A percentile compares a stretch with the other conserved stretches of the same genome.
These are phyloP conservation scores for Yarrowia sp. DNA, from an alignment of 805 yeast genomes.

Conservation along the genomic window DNA sequence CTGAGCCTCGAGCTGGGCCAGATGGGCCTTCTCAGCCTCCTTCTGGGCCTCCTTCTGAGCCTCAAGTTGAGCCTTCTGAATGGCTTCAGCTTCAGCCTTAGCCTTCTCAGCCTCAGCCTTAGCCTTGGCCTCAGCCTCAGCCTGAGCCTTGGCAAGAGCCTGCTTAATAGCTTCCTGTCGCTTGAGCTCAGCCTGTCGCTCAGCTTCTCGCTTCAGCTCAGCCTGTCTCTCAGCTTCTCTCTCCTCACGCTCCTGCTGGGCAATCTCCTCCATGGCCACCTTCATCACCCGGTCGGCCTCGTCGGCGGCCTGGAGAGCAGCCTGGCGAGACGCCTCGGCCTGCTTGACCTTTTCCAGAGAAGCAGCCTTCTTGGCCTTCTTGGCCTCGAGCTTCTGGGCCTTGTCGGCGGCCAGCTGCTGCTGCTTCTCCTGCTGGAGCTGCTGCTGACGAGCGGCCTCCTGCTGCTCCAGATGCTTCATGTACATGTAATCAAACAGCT, in stretches of 20 bases:
- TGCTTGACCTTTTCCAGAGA: conserved; percentile 21
- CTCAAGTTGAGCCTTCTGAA: conserved; percentile 1
- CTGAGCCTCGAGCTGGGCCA: not conserved
- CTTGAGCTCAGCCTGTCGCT: conserved; percentile 1
- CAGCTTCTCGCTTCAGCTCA: not conserved
- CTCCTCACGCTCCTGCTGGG: not conserved
- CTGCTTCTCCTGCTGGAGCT: not conserved
- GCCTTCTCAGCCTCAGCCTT: not conserved
- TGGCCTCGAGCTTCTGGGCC: not conserved
- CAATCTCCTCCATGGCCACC: conserved; percentile 15
- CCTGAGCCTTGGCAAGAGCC: not conserved
- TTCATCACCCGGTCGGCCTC: conserved; percentile 12
- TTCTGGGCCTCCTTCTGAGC: not conserved
- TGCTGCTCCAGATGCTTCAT: conserved; percentile 16
- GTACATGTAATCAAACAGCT: conserved; percentile 17
- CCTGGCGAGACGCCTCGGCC: conserved; percentile 9
- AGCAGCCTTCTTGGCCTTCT: not conserved
- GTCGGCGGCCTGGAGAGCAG: conserved; percentile 8
- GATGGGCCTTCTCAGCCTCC: conserved; percentile 11
- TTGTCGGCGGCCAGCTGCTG: not conserved
- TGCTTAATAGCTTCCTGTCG: not conserved
- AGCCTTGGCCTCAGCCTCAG: not conserved
- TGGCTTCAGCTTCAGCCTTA: conserved; percentile 1
- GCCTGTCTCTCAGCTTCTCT: not conserved
- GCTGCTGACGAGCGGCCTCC: conserved; percentile 9